phyloP scores from a whole-genome alignment of 73 alveolate species.

The Paramecium octaurelia region DNA sequence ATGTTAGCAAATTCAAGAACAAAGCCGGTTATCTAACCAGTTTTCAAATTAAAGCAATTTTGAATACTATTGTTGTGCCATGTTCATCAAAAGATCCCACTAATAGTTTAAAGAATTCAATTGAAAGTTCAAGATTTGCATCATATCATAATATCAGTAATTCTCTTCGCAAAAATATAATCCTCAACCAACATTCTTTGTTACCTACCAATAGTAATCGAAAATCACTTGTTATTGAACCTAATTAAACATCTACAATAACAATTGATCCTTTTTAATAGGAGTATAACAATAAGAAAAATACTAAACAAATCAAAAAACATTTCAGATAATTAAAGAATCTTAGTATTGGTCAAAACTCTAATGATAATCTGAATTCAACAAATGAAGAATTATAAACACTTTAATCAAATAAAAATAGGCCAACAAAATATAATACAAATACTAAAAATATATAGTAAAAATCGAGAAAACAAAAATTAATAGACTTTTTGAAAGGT shows the following conservation, averaged over 20 bases:
- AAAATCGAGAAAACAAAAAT: not conserved
- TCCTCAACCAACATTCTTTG: not conserved
- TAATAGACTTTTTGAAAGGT: conserved; percentile 14
- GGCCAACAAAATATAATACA: not conserved
- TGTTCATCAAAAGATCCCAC: not conserved
- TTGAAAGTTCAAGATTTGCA: not conserved
- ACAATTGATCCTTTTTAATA: not conserved
- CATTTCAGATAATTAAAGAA: not conserved
- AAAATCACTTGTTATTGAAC: not conserved
- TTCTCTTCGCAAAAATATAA: not conserved
- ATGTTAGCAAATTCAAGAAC: not conserved
- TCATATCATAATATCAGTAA: not conserved
- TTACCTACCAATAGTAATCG: not conserved
- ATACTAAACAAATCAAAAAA: not conserved
- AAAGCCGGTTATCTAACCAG: not conserved
- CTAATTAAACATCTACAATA: not conserved
- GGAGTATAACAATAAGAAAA: not conserved
- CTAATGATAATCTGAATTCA: not conserved
- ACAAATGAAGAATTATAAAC: not conserved
- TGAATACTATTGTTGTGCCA: not conserved
- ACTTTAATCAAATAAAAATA: not conserved
- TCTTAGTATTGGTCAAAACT: not conserved
- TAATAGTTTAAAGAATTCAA: not conserved
- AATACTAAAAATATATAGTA: not conserved
- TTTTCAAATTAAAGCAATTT: not conserved